phyloP scores from a whole-genome alignment of 2,329 filamentous ascomycete species.

The Dryadomyces quercus-mongolicae region DNA sequence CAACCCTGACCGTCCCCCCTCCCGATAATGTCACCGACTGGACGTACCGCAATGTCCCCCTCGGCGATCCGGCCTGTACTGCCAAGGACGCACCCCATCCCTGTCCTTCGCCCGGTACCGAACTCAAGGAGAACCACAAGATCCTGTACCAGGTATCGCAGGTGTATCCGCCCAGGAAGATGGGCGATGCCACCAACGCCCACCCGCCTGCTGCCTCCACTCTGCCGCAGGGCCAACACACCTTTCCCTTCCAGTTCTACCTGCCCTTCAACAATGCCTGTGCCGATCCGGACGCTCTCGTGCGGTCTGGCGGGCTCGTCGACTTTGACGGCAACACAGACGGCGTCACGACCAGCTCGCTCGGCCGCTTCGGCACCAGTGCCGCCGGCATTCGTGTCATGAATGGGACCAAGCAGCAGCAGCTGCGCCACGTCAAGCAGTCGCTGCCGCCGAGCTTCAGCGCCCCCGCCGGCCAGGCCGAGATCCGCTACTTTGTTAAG shows the following conservation, averaged over 20 bases:
- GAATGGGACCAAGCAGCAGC: slow-evolving; percentile 50
- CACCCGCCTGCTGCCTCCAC: slow-evolving; percentile 25
- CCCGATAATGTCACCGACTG: slow-evolving; percentile 19
- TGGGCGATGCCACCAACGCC: slow-evolving; percentile 21
- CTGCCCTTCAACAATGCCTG: slow-evolving; percentile 67
- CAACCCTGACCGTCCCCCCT: slow-evolving; percentile 43
- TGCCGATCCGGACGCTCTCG: slow-evolving; percentile 38
- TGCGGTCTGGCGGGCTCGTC: slow-evolving; percentile 39
- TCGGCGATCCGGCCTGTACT: not conserved
- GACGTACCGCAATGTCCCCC: slow-evolving; percentile 5
- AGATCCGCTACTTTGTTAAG: slow-evolving; percentile 91
- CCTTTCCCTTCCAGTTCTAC: slow-evolving; percentile 70
- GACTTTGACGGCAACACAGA: slow-evolving; percentile 38
- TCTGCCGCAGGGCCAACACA: slow-evolving; percentile 56
- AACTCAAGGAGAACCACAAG: slow-evolving; percentile 52
- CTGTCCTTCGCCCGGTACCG: slow-evolving; percentile 19
- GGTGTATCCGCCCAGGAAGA: slow-evolving; percentile 52
- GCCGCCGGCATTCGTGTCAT: slow-evolving; percentile 45
- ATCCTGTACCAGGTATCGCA: slow-evolving; percentile 63
- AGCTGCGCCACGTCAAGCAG: slow-evolving; percentile 62
- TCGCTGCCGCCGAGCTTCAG: slow-evolving; percentile 81
- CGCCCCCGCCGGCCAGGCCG: slow-evolving; percentile 83
- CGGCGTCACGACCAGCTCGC: slow-evolving; percentile 22
- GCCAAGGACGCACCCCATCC: not conserved
- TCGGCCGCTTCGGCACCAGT: slow-evolving; percentile 31